A percentile compares a stretch with the other conserved stretches of the same genome.
Conservation (phyloP, 1,284 basidiomycete species). For the Rhodotorula sp. region DNA sequence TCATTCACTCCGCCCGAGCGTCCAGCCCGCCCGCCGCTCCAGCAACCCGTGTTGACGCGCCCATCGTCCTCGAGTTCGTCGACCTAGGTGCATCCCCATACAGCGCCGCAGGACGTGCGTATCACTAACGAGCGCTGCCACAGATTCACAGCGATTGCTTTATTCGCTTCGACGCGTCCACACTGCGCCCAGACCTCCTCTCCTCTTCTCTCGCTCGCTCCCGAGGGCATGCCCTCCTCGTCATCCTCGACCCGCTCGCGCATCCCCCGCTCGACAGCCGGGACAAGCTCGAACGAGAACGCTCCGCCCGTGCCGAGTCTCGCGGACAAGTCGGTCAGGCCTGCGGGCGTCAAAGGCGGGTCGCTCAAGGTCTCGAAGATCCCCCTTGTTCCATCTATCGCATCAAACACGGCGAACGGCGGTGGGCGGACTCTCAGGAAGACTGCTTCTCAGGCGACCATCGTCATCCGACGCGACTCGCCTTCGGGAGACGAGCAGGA, state of each 20-base stretch:
- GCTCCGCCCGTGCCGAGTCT: background rate
- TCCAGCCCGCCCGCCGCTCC: too few species aligned
- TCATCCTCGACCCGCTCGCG: background rate
- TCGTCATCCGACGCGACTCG: background rate
- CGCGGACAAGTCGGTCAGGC: background rate
- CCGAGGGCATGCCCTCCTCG: background rate
- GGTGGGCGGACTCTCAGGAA: background rate
- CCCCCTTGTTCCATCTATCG: background rate
- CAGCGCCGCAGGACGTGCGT: too few species aligned
- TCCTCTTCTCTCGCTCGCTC: too few species aligned
- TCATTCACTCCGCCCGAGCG: too few species aligned
- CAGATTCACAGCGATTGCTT: too few species aligned
- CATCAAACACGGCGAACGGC: background rate
- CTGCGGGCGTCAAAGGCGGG: background rate
- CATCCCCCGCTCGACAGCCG: slow-evolving; percentile 1
- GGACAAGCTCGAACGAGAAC: background rate
- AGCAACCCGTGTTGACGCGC: too few species aligned
- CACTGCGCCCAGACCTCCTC: background rate
- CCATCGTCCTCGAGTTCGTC: too few species aligned
- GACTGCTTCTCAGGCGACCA: background rate
- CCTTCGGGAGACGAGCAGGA: background rate
- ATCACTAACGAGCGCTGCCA: too few species aligned
- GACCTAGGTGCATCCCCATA: too few species aligned
- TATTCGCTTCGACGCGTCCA: background rate
- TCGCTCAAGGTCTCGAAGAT: background rate